Base-by-base conservation (phyloP, 1,284 basidiomycete species). In the Baeospora myosura region DNA sequence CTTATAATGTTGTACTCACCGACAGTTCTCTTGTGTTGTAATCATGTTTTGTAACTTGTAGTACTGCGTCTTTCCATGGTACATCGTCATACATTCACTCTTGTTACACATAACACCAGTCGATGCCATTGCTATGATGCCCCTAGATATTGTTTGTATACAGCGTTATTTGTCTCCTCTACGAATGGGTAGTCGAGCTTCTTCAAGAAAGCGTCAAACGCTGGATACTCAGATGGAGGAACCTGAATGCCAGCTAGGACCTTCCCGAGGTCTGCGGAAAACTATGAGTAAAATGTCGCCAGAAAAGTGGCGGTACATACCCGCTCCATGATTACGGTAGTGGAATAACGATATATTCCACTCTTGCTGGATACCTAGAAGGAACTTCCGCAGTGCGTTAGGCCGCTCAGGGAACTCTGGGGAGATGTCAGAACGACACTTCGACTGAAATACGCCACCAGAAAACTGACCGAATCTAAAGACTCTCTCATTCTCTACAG, bases 341-440 rank as follows among this genome's bases (percentile, higher is more conserved):
- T 98, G 96, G 70, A 98, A 98, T 47, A 98, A 63, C 1, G 90
- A 88, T 41, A 98, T 90, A 63, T 96, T 98, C 92, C 94, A 98
- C 11, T 81, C 84, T 22, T 77, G 71, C 39, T 86, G 84, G 40
- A 98, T 62, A 3, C 85, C 86, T 16, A 81, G 66, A 49, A 97
- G 69, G 69, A 98, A 99, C 53, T 88, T 89, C 35, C 88, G 78
- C 44, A 99, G 67, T 1, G 95, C 95, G 3, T 85, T 88, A 3
- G 93, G 95, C 42, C 95, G 72, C 62, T 99, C 96, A 2, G 96
- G 96, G 61, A 99, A 99, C 58, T 95, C 94, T 94, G 57, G 16
- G n/a, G 21, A 21, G 8, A 33, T 29, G 5, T 41, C 17, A 31
- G 20, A 30, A 38, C 40, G 18, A 23, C 32, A 32, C 5, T 12